These are phyloP conservation scores for Moesziomyces sp. DNA, from an alignment of 1,284 basidiomycete species.

Conservation along the genomic window DNA sequence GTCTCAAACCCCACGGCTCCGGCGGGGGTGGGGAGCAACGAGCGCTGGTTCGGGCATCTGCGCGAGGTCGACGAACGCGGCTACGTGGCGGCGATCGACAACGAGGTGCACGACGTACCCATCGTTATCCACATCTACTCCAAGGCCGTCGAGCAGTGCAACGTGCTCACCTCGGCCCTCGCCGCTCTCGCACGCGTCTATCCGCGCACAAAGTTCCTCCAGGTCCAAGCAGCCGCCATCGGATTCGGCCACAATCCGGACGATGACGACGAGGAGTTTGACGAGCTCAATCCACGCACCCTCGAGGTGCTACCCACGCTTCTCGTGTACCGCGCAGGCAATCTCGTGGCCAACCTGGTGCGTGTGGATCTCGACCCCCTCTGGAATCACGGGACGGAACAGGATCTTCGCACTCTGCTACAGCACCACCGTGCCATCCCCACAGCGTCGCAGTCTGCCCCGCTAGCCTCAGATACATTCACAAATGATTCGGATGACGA, in stretches of 20 bases:
- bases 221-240: slow-evolving; percentile 55
- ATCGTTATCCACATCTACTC: slow-evolving; percentile 62
- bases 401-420: slow-evolving; percentile 46
- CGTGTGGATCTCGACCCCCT: slow-evolving; percentile 52
- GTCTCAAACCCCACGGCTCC: slow-evolving; percentile 8
- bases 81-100: slow-evolving; percentile 57
- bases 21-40: neutral
- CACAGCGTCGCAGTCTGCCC: neutral
- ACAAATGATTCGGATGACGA: slow-evolving; percentile 9
- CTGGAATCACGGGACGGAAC: slow-evolving; percentile 48
- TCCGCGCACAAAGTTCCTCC: slow-evolving; percentile 57
- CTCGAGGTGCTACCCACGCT: slow-evolving; percentile 56
- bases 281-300: slow-evolving; percentile 40
- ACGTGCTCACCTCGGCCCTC: slow-evolving; percentile 43
- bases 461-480: neutral
- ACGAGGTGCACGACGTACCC: slow-evolving; percentile 31
- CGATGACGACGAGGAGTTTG: slow-evolving; percentile 48
- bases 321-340: slow-evolving; percentile 53
- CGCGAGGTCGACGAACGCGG: slow-evolving; percentile 56
- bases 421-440: slow-evolving; percentile 17
- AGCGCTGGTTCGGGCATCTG: slow-evolving; percentile 58
- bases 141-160: slow-evolving; percentile 54
- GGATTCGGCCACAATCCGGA: slow-evolving; percentile 47
- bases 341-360: slow-evolving; percentile 57
- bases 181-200: slow-evolving; percentile 50